Evolutionary conservation across 164 flowering plant genomes (phyloP), one percentile per base, ranked within the genome.

Genomic region (Taxillus chinensis): DNA sequence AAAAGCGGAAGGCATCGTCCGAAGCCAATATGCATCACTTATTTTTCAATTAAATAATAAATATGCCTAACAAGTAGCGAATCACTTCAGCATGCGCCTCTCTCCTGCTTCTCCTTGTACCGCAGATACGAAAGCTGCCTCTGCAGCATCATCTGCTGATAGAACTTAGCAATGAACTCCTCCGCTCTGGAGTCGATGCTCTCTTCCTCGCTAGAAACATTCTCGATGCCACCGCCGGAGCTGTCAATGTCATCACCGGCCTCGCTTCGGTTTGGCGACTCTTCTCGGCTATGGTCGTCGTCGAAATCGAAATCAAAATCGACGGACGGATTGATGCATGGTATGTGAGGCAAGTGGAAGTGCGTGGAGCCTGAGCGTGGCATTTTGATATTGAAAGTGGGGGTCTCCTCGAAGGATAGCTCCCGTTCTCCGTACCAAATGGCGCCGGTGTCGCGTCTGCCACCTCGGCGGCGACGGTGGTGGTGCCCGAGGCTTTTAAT

Each of bases 331-430:
- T 72, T 79, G 4, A 86, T 74, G 78, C 95, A 90, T 5, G 88
- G 85, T 45, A 85, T 67, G 63, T 64, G 69, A 17, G 84, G 87
- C 68, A 90, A 51, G 64, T 61, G 76, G 68, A 83, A 82, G 12
- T 89, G 74, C 86, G 75, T 49, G 39, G 96, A 86, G 37, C 73
- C 37, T 0, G 86, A 79, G 0, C 86, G 75, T 59, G 78, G 82
- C 81, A 86, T 74, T 55, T 78, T 80, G 70, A 82, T 77, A 43
- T 74, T 80, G 55, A 92, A 66, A 39, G 81, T 50, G 0, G 98
- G 98, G 0, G 98, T 87, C 17, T 80, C 68, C 57, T 89, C 96
- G 60, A 92, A 89, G 39, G 98, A 89, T 64, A 89, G 79, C 76
- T 92, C 73, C 1, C 78, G 82, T 65, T 92, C 98, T 1, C 79